phyloP scores from a whole-genome alignment of 441 rosid genomes.

The Brassica balearica region DNA sequence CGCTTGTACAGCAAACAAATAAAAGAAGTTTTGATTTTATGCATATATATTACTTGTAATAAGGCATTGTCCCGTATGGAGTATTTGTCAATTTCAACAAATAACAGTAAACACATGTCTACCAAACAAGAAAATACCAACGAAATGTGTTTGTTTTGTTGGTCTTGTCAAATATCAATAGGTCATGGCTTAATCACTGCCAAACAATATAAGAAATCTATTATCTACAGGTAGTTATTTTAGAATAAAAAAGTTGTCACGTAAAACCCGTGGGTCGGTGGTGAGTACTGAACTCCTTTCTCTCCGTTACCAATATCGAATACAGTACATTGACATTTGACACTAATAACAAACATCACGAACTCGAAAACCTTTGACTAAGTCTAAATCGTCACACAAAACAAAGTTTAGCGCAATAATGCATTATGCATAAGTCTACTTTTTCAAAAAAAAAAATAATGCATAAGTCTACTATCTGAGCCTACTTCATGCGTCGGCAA shows the following conservation, averaged over 20 bases:
- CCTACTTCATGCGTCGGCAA: neutral
- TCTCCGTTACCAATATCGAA: neutral
- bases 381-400: neutral
- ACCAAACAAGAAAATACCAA: slow-evolving; percentile 6
- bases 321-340: neutral
- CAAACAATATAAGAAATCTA: neutral
- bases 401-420: no score
- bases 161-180: neutral
- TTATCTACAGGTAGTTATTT: neutral
- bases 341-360: neutral
- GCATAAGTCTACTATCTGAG: neutral
- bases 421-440: no score
- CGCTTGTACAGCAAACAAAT: neutral
- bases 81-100: neutral
- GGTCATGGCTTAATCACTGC: neutral
- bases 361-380: neutral
- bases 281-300: slow-evolving; percentile 2
- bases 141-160: neutral
- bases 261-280: slow-evolving; percentile 6
- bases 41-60: slow-evolving; percentile 7
- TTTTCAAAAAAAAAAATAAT: no score
- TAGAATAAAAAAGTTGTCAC: slow-evolving; percentile 4
- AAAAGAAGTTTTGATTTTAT: neutral
- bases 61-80: slow-evolving; percentile 17
- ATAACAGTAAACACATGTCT: neutral